Percentiles rank a stretch among this genome's conserved stretches.
Evolutionary conservation across 2,329 filamentous ascomycete species (phyloP).

Genomic region (Claviceps monticola): DNA sequence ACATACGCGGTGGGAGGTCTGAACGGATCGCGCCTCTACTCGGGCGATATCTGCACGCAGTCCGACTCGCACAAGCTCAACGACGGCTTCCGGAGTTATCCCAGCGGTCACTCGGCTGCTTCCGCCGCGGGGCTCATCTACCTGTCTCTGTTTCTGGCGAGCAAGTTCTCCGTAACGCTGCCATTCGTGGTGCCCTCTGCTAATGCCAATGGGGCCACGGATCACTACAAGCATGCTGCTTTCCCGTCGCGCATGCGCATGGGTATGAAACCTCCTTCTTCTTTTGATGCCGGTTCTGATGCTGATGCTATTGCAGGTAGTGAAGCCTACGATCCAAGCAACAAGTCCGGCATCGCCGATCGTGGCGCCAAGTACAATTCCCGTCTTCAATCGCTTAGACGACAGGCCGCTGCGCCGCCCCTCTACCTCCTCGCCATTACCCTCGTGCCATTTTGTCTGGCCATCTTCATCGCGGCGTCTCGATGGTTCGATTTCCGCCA

Average conservation of each 20-base stretch:
- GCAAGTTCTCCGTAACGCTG: conserved; percentile 63
- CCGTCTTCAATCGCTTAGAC: conserved; percentile 32
- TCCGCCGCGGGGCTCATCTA: conserved; percentile 73
- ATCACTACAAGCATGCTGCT: conserved; percentile 43
- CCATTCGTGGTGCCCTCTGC: conserved; percentile 46
- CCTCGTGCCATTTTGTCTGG: conserved; percentile 56
- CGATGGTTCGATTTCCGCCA: conserved; percentile 84
- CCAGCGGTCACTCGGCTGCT: conserved; percentile 42
- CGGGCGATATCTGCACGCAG: conserved; percentile 61
- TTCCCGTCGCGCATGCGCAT: conserved; percentile 53
- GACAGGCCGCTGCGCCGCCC: conserved; percentile 69
- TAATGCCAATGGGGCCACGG: conserved; percentile 26
- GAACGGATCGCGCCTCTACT: conserved; percentile 54
- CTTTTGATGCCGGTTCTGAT: neutral
- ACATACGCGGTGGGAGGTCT: conserved; percentile 51
- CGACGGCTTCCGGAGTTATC: conserved; percentile 75
- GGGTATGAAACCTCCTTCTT: neutral
- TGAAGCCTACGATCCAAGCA: conserved; percentile 18
- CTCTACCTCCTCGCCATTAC: conserved; percentile 60
- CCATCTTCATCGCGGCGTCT: conserved; percentile 71
- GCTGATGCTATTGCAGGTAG: conserved; percentile 21
- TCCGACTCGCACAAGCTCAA: conserved; percentile 46
- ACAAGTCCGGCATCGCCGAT: conserved; percentile 11
- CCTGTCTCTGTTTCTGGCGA: conserved; percentile 73
- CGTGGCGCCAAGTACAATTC: conserved; percentile 15